Evolutionary conservation across 1,139 yeast genomes (phyloP), one percentile per base, ranked within the genome.

Genomic region (Taphrina pruni): DNA sequence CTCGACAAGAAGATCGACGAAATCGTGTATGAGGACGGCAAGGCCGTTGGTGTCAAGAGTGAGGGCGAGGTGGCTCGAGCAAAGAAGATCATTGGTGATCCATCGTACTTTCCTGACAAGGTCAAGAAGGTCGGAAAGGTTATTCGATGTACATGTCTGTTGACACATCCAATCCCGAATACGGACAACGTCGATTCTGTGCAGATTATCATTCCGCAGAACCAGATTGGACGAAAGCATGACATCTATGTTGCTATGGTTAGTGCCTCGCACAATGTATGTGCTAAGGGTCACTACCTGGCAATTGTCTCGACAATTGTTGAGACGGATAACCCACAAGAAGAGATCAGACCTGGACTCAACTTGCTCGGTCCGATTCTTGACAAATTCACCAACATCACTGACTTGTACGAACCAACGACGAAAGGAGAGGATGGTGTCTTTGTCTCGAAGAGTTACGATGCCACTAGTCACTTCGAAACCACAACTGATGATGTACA

Each of bases 401-500:
- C 97, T 26, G 97, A 94, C 74, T 78, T 94, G 69, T 92, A 89
- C 75, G 97, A 90, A 79, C 99, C 99, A 26, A 78, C 82, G 43
- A 88, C 85, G 62, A 96, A 91, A 76, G 99, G 99, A 14, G 82
- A 85, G 73, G 93, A 89, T 78, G 87, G 89, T 71, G 87, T 94
- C 69, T 95, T 80, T 80, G 84, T 94, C 71, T 91, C 97, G 65
- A 89, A 85, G 52, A 89, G 96, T 72, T 94, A 93, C 78, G 99
- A 94, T 78, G 89, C 99, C 0, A 84, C 96, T 11, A 91, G 97
- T 12, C 99, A 94, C 81, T 94, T 94, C 78, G 99, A 94, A 80
- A 83, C 95, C 58, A 90, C 97, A 76, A 94, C 99, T 60, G 98
- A 94, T 78, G 99, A 94, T 78, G 96, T 94, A 74, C 92, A 92